Percentiles rank a stretch among this genome's conserved stretches.
Evolutionary conservation across 177 flowering plant genomes (phyloP).

Genomic region (Vitis hybrid): DNA sequence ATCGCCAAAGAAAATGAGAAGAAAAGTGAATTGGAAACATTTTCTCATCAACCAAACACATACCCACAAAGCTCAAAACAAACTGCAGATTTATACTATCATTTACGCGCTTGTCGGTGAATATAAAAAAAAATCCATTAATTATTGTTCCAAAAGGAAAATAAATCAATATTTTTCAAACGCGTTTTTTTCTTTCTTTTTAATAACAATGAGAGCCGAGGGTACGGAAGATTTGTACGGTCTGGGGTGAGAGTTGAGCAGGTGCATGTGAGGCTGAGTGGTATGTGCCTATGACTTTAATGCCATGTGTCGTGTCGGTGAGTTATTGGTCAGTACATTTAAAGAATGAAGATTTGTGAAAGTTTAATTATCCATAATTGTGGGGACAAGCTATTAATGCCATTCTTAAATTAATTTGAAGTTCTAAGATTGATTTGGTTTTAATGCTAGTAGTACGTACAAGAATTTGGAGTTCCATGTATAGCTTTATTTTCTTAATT

Average conservation of each 20-base stretch:
- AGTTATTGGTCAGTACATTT: background rate
- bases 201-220: background rate
- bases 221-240: slow-evolving; percentile 19
- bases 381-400: too few relatives aligned
- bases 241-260: slow-evolving; percentile 1
- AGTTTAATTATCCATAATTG: too few relatives aligned
- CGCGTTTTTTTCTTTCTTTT: slow-evolving; percentile 19
- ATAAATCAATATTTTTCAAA: background rate
- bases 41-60: background rate
- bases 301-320: slow-evolving; percentile 2
- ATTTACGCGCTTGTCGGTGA: slow-evolving; percentile 29
- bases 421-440: too few relatives aligned
- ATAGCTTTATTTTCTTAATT: too few relatives aligned
- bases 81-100: slow-evolving; percentile 9
- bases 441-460: too few relatives aligned
- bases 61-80: background rate
- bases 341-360: too few relatives aligned
- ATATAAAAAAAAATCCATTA: background rate
- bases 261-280: slow-evolving; percentile 23
- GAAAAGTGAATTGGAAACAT: background rate
- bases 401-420: too few relatives aligned
- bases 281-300: background rate
- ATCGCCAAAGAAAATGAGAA: slow-evolving; percentile 2
- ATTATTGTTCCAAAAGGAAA: background rate
- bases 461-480: too few relatives aligned